phyloP scores from a whole-genome alignment of 2,329 filamentous ascomycete species.

The Ophiostoma sp. region DNA sequence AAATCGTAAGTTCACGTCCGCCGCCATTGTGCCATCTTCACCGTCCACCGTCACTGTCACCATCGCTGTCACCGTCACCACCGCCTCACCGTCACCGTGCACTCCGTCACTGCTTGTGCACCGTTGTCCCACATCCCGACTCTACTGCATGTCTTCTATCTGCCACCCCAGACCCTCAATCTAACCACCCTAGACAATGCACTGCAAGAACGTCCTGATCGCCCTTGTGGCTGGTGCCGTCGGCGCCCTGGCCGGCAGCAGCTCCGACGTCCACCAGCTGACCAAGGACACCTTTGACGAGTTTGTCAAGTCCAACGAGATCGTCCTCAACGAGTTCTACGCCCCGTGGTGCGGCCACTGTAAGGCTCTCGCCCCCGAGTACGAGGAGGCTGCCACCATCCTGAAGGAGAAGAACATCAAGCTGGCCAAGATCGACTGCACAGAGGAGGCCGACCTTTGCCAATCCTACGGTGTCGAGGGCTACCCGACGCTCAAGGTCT shows the following conservation, averaged over 20 bases:
- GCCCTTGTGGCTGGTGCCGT: slow-evolving; percentile 50
- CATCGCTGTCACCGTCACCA: background rate
- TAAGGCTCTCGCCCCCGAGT: slow-evolving; percentile 93
- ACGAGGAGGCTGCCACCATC: slow-evolving; percentile 76
- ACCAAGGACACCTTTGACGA: slow-evolving; percentile 81
- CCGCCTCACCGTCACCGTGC: background rate
- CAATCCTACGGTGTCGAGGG: slow-evolving; percentile 86
- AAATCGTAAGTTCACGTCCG: background rate
- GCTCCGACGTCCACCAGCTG: slow-evolving; percentile 77
- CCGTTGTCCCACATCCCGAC: background rate
- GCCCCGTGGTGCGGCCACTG: slow-evolving; percentile 63
- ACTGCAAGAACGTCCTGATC: slow-evolving; percentile 38
- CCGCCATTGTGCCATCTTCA: background rate
- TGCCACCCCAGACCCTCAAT: background rate
- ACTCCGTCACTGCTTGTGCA: background rate
- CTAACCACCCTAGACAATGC: background rate
- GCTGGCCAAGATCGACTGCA: slow-evolving; percentile 89
- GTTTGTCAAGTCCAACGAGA: slow-evolving; percentile 77
- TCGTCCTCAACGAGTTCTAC: slow-evolving; percentile 80
- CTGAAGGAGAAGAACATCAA: slow-evolving; percentile 85
- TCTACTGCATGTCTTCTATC: background rate
- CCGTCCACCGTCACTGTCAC: background rate
- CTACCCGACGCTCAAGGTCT: slow-evolving; percentile 98
- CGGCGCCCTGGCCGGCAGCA: slow-evolving; percentile 40
- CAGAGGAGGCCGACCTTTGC: slow-evolving; percentile 88